Conservation (phyloP, 768 basidiomycete genomes). For the Mycena vitilis region DNA sequence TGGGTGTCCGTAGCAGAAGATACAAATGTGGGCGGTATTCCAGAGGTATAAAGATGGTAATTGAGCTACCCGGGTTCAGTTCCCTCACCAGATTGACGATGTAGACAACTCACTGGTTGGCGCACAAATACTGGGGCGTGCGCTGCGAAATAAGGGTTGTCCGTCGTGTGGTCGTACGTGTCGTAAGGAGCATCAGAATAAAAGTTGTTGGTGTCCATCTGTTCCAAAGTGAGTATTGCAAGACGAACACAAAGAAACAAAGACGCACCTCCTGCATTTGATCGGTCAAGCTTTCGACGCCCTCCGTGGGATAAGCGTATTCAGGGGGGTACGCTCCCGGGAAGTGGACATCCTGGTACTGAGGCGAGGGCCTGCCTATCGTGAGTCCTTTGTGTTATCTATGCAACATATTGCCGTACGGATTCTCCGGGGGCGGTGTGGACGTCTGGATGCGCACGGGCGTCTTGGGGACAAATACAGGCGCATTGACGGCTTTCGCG, state of each 20-base stretch:
- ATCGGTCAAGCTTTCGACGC: conserved; percentile 42
- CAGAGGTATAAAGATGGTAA: conserved; percentile 91
- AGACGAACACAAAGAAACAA: neutral
- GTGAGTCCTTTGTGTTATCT: neutral
- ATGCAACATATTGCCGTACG: conserved; percentile 34
- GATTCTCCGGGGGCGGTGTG: conserved; percentile 44
- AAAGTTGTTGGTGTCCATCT: conserved; percentile 31
- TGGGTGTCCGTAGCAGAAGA: conserved; percentile 62
- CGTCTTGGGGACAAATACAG: conserved; percentile 84
- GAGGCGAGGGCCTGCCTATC: conserved; percentile 17
- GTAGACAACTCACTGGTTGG: conserved; percentile 68
- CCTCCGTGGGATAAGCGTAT: conserved; percentile 41
- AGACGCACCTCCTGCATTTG: conserved; percentile 49
- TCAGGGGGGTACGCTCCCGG: conserved; percentile 42
- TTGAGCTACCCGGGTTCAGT: conserved; percentile 68
- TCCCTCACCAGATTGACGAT: neutral
- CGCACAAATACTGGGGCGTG: conserved; percentile 61
- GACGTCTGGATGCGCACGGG: conserved; percentile 46
- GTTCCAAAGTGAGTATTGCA: conserved; percentile 10
- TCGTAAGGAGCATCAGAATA: conserved; percentile 48
- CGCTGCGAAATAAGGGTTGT: conserved; percentile 55
- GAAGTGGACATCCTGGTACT: conserved; percentile 34
- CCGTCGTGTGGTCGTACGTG: conserved; percentile 49
- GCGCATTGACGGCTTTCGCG: conserved; percentile 82
- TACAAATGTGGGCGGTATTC: conserved; percentile 66